Evolutionary conservation across 805 yeast species (phyloP).

Genomic region (Lachancea sp.): DNA sequence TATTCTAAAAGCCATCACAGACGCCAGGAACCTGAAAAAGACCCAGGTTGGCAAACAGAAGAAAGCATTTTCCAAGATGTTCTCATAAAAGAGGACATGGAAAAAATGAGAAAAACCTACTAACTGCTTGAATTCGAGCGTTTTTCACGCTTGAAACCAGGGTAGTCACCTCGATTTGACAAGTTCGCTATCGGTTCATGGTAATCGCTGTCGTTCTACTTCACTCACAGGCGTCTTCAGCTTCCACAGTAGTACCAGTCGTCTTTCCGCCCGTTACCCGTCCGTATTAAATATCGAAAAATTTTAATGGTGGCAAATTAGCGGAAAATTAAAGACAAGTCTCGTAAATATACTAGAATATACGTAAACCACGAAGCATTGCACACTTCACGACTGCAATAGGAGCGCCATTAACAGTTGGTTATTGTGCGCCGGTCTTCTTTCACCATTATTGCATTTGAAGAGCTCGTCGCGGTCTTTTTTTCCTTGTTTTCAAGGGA

Average conservation of each 20-base stretch:
- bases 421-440: conserved; percentile 1
- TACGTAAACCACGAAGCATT: background rate
- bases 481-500: background rate
- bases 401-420: conserved; percentile 4
- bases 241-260: no score
- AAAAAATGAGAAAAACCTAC: background rate
- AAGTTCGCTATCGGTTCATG: background rate
- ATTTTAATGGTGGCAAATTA: conserved; percentile 9
- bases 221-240: background rate
- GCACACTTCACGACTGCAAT: conserved; percentile 7
- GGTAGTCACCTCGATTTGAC: background rate
- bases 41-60: conserved; percentile 60
- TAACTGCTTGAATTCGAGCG: background rate
- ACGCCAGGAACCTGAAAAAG: conserved; percentile 47
- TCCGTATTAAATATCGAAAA: conserved; percentile 3
- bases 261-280: conserved; percentile 9
- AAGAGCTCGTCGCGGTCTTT: conserved; percentile 2
- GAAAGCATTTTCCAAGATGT: conserved; percentile 69
- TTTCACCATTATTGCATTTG: background rate
- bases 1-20: conserved; percentile 55
- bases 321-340: background rate
- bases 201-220: background rate
- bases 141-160: background rate
- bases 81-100: conserved; percentile 24
- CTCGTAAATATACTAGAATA: background rate